Base-by-base conservation (phyloP, 768 basidiomycete genomes). In the Rhizopogon salebrosus region DNA sequence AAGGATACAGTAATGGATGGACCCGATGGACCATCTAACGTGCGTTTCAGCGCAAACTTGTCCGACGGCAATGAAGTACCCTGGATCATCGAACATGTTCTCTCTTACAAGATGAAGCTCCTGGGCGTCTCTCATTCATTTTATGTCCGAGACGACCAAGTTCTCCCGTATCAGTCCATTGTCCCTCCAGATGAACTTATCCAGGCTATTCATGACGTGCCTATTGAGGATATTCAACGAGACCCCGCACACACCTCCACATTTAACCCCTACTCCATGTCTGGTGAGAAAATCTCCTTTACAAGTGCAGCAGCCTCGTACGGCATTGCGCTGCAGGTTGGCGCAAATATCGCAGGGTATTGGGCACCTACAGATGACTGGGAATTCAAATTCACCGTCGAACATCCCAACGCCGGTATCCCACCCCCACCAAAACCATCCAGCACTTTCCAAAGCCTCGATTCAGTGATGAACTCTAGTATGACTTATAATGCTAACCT, bases 341-440 rank as follows among this genome's bases (percentile, higher is more conserved):
- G 83, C 0, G 76, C 84, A 0, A 74, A 75, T 36, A 59, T 92
- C 4, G 80, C 83, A 36, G 72, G 72, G 5, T 85, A 71, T 57
- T 93, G 89, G 86, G 76, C 79, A 34, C 75, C 87, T 1, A 85
- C 86, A 4, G 89, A 90, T 53, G 82, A 87, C 48, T 89, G 82
- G 79, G 79, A 82, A 24, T 81, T 80, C 56, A 78, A 76, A 52
- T 79, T 80, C 58, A 64, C 71, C 7, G 1, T 34, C 1, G 45
- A 34, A 22, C 31, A 34, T 22, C 45, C 45, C 22, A 46, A 34
- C 22, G 5, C 20, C 9, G 31, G 45, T 9, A 55, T 80, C 40
- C 73, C 76, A 0, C 24, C 50, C 34, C 45, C 51, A 6, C 41
- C 55, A 24, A 45, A 18, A n/a, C 31, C 52, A 37, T 4, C 35